Percentiles rank a stretch among this genome's conserved stretches.
Conservation (phyloP, 768 basidiomycete genomes). For the Podaxis sp. region DNA sequence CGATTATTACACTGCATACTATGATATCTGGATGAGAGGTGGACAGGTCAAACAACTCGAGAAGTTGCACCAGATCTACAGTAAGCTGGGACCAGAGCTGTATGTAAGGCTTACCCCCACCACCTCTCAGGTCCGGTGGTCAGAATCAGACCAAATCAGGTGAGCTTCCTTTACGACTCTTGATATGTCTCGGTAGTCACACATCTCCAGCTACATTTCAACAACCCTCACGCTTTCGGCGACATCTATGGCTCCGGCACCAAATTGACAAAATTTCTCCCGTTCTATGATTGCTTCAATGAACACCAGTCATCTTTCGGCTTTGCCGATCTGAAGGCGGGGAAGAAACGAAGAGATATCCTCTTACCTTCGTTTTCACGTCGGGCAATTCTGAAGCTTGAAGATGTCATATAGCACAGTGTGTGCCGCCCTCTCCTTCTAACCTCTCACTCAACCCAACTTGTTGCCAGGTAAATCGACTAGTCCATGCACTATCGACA, state of each 20-base stretch:
- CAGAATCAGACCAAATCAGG: slow-evolving; percentile 32
- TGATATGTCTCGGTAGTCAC: not conserved
- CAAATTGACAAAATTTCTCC: slow-evolving; percentile 24
- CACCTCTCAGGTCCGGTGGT: slow-evolving; percentile 29
- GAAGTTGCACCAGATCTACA: slow-evolving; percentile 21
- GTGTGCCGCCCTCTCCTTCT: slow-evolving; percentile 13
- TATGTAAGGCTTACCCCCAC: not conserved
- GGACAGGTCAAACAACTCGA: slow-evolving; percentile 22
- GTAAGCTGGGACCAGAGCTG: slow-evolving; percentile 10
- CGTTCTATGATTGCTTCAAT: slow-evolving; percentile 23
- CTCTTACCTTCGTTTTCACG: slow-evolving; percentile 30
- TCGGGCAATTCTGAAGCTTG: slow-evolving; percentile 26
- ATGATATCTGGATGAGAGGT: slow-evolving; percentile 22
- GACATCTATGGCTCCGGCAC: slow-evolving; percentile 26
- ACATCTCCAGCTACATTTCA: slow-evolving; percentile 29
- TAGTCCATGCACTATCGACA: slow-evolving; percentile 15
- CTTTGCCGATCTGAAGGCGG: slow-evolving; percentile 18
- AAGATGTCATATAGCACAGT: slow-evolving; percentile 22
- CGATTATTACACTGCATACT: slow-evolving; percentile 22
- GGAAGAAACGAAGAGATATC: slow-evolving; percentile 24
- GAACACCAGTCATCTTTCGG: slow-evolving; percentile 24
- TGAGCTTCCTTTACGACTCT: slow-evolving; percentile 11
- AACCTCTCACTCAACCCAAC: not conserved
- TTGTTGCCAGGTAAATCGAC: slow-evolving; percentile 18
- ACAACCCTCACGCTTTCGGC: slow-evolving; percentile 25